Conservation (phyloP, 2,329 filamentous ascomycete species). For the Aspergillus hortae region DNA sequence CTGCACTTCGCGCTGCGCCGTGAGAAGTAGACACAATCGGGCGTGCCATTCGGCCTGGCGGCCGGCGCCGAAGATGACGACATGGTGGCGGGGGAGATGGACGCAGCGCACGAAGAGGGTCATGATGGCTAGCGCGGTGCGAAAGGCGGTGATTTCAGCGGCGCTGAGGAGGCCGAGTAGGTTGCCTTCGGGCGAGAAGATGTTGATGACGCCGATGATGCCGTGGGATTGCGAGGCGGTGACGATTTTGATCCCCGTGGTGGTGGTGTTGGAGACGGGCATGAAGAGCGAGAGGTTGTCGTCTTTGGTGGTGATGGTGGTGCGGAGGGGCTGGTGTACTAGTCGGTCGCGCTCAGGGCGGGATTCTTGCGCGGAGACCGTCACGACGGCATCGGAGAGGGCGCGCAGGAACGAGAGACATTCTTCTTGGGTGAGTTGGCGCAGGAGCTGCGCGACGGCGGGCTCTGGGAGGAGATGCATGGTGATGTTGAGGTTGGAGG, state of each 20-base stretch:
- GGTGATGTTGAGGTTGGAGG: slow-evolving; percentile 7
- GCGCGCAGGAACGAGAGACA: slow-evolving; percentile 33
- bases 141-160: slow-evolving; percentile 72
- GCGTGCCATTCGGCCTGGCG: slow-evolving; percentile 51
- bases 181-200: slow-evolving; percentile 61
- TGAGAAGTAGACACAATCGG: slow-evolving; percentile 48
- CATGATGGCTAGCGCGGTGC: slow-evolving; percentile 70
- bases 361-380: slow-evolving; percentile 29
- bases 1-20: slow-evolving; percentile 36
- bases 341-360: slow-evolving; percentile 21
- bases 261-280: slow-evolving; percentile 62
- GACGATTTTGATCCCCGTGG: slow-evolving; percentile 70
- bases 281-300: slow-evolving; percentile 66
- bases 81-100: slow-evolving; percentile 8
- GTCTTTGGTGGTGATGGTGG: slow-evolving; percentile 36
- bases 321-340: slow-evolving; percentile 44
- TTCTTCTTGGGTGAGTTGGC: slow-evolving; percentile 27
- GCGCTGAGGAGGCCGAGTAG: slow-evolving; percentile 69
- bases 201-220: slow-evolving; percentile 65
- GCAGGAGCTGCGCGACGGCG: slow-evolving; percentile 31
- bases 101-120: slow-evolving; percentile 56
- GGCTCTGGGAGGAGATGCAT: slow-evolving; percentile 36
- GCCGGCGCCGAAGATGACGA: slow-evolving; percentile 49
- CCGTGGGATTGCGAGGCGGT: slow-evolving; percentile 45
- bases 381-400: slow-evolving; percentile 32